Base-by-base conservation (phyloP, 768 basidiomycete species). In the Stropharia rugosoannulata region DNA sequence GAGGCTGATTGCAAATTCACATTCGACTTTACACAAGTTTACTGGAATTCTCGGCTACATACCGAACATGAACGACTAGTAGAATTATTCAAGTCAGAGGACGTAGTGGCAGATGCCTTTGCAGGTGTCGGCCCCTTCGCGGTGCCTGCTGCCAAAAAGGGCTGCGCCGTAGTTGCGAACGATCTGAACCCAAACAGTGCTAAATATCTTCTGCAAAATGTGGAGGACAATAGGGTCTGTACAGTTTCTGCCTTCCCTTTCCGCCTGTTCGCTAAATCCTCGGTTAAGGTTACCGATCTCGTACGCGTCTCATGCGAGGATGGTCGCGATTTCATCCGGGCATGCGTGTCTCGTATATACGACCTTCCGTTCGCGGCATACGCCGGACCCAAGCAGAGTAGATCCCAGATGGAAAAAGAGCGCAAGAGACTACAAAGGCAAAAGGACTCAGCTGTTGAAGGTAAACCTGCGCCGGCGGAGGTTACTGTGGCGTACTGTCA, bases 91-190 rank as follows among this genome's bases (percentile, higher is more conserved):
- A 68, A 79, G 25, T 82, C 86, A 0, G 79, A 85, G 22, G 92
- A 93, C 50, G 82, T 98, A 16, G 71, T 98, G 19, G 95, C 86
- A 3, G 97, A 99, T 67, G 94, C 92, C 29, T 95, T 98, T 68
- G 97, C 97, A 0, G 97, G 97, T 12, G 95, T 99, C 2, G 97
- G 97, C 1, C 97, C 97, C 0, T 99, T 99, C 68, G 90, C 93
- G 7, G 71, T 98, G 6, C 97, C 97, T 3, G 90, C 96, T 2
- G 96, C 89, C 1, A 95, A 86, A 74, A 94, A 91, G 62, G 93
- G 95, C 1, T 93, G 91, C 65, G 85, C 84, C 4, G 91, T 98
- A 0, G 73, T 95, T 37, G 95, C 90, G 11, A 98, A 98, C 61
- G 97, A 99, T 68, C 72, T 98, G 55, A 99, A 99, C 72, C 96